Base-by-base conservation (phyloP, 2,329 filamentous ascomycete species). In the Stromatinia cepivora region DNA sequence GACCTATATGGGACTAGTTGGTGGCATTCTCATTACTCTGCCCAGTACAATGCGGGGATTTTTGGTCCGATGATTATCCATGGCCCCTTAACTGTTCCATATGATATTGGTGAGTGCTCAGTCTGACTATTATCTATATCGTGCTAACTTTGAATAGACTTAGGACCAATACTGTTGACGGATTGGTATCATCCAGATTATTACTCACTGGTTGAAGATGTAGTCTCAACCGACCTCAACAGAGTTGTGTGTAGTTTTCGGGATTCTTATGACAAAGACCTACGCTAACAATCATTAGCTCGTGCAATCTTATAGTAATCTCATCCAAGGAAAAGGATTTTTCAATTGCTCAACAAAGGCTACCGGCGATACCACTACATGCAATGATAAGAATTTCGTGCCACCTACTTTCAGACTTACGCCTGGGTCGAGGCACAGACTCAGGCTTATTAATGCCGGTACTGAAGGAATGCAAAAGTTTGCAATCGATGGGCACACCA, bases 21-120 rank as follows among this genome's bases (percentile, higher is more conserved):
- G 85, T 89, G 88, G 69, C 88, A 90, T 77, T 86, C 84, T 1
- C 88, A 90, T 75, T 86, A 86, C 74, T 80, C 80, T 46, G 76
- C 78, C 17, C 82, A 83, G 71, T 82, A 83, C 70, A 82, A 72
- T 74, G 82, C 88, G 66, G 89, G 88, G 0, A 77, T 89, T 0
- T 80, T 86, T 53, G 89, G 88, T 0, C 83, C 82, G 1, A 85
- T 91, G 42, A 78, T 89, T 28, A 87, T 90, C 72, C 82, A 88
- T 67, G 88, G 87, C 0, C 88, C 88, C 0, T 81, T 84, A 0
- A 84, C 84, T 1, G 80, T 83, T 6, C 39, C 86, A 74, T 90
- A 89, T 73, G 88, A 91, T 69, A 81, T 84, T 54, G 89, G 73
- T 73, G 64, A 54, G 67, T 61, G 3, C 45, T 45, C 9, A 10